phyloP scores from a whole-genome alignment of 768 basidiomycete genomes.

The Psilocybe tampanensis region DNA sequence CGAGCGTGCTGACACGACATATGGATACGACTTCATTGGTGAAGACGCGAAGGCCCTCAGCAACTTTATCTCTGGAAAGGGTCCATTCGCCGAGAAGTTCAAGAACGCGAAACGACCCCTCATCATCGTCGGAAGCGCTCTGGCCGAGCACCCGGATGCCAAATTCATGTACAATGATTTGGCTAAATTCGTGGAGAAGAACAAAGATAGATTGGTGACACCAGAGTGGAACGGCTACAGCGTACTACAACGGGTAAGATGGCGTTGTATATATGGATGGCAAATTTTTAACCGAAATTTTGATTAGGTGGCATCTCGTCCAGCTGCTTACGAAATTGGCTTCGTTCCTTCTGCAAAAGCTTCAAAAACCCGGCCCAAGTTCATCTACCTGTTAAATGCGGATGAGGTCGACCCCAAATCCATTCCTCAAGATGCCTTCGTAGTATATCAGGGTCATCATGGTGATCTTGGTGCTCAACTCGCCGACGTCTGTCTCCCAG shows the following conservation, averaged over 20 bases:
- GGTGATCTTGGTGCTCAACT: conserved; percentile 96
- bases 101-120: conserved; percentile 87
- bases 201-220: conserved; percentile 75
- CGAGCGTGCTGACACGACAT: conserved; percentile 87
- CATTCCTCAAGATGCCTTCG: conserved; percentile 91
- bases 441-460: conserved; percentile 99
- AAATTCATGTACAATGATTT: conserved; percentile 76
- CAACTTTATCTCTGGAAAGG: conserved; percentile 78
- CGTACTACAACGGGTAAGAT: conserved; percentile 84
- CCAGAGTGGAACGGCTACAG: conserved; percentile 97
- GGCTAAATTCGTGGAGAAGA: conserved; percentile 76
- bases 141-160: conserved; percentile 86
- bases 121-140: conserved; percentile 89
- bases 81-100: conserved; percentile 83
- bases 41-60: conserved; percentile 71
- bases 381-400: conserved; percentile 94
- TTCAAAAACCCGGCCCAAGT: conserved; percentile 80
- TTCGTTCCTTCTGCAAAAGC: conserved; percentile 88
- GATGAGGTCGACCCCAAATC: conserved; percentile 89
- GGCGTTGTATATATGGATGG: conserved; percentile 1
- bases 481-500: conserved; percentile 96
- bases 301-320: conserved; percentile 80
- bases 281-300: not conserved
- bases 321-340: conserved; percentile 94
- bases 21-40: conserved; percentile 93